Evolutionary conservation across 768 basidiomycete genomes (phyloP), one percentile per base, ranked within the genome.

Genomic region (Cyathus striatus): DNA sequence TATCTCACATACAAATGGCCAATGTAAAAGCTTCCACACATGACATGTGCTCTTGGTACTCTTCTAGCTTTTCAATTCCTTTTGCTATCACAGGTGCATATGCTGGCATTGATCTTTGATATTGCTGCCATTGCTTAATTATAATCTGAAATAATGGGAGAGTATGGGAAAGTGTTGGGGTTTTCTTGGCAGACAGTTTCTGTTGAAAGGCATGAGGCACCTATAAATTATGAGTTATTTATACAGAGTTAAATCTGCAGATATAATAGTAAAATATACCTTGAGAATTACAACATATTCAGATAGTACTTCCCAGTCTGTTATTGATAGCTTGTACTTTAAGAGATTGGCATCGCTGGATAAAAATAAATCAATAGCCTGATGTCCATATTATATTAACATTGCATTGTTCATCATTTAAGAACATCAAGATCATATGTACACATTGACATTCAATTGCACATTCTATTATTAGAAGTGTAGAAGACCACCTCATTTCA

Each of bases 191-290:
- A 20, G 53, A 54, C 13, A 57, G 42, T 14, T 21, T 34, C 30
- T 57, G 53, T 38, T 55, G 54, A 42, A 57, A 57, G 12, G 54
- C 54, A 48, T 58, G 54, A 10, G 54, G 56, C 10, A 58, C 52
- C 54, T 58, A 37, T 5, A 20, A 18, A 43, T 17, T 26, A 12
- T 17, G 24, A 12, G 41, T 16, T 45, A 25, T 38, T 17, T 20
- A 24, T 20, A 22, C 37, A 37, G 32, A 13, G 17, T n/a, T n/a
- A n/a, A n/a, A n/a, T n/a, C n/a, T n/a, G n/a, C 20, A 20, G 41
- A 3, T 27, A 30, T n/a, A 30, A n/a, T 30, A n/a, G 27, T 30
- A 9, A 30, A 7, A n/a, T n/a, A 7, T 30, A 30, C n/a, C 9
- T 7, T n/a, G 27, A 30, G 27, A 7, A 30, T 30, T 30, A 7